Conservation (phyloP, 2,329 filamentous ascomycete genomes). For the Paracoccidioides lutzii region DNA sequence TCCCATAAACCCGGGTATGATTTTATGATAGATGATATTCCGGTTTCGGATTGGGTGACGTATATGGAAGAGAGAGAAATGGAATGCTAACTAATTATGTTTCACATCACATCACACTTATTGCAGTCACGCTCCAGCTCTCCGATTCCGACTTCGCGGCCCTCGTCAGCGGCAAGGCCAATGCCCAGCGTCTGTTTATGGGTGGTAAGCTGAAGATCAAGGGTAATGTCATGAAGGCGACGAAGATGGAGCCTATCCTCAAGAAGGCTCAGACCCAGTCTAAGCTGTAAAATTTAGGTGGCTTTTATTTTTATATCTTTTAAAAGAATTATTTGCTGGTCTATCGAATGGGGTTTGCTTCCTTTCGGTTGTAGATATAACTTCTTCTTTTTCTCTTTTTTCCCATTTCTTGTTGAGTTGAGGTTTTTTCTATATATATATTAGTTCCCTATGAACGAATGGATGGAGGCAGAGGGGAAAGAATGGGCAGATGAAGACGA, state of each 20-base stretch:
- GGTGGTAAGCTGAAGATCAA: constrained; percentile 96
- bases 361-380: too few relatives aligned
- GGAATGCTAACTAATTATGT: background rate
- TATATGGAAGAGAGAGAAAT: background rate
- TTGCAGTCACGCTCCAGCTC: constrained; percentile 66
- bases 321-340: background rate
- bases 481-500: too few relatives aligned
- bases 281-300: constrained; percentile 52
- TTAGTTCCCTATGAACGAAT: too few relatives aligned
- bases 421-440: too few relatives aligned
- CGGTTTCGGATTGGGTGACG: background rate
- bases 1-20: too few relatives aligned
- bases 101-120: background rate
- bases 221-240: constrained; percentile 96
- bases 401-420: too few relatives aligned
- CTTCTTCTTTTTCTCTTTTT: too few relatives aligned
- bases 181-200: constrained; percentile 95
- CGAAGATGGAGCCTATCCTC: constrained; percentile 85
- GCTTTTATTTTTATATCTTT: background rate
- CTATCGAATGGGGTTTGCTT: background rate
- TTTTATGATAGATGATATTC: too few relatives aligned
- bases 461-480: too few relatives aligned
- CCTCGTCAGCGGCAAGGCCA: constrained; percentile 74
- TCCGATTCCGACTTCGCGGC: constrained; percentile 77
- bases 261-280: constrained; percentile 76